Percentiles rank a stretch among this genome's conserved stretches.
These are phyloP conservation scores for Murraya paniculata DNA, from an alignment of 345 rosid species.

Conservation along the genomic window DNA sequence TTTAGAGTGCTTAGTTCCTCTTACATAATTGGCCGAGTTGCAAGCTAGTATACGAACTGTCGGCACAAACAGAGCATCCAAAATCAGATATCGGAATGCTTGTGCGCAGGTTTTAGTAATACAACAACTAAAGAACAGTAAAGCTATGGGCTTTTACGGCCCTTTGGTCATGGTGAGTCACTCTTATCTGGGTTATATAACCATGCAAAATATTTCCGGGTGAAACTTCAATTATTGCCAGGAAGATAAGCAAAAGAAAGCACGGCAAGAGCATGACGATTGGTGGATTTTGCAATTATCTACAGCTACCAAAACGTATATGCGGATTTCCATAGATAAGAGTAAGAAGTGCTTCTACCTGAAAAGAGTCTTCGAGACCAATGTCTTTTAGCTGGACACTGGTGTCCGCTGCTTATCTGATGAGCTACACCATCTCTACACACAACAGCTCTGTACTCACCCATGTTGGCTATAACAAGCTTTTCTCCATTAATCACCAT, in stretches of 20 bases:
- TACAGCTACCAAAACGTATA: background rate
- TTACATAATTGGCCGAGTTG: constrained; percentile 26
- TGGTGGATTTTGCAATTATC: background rate
- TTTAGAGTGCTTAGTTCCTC: constrained; percentile 17
- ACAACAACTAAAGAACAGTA: background rate
- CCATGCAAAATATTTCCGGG: too few species aligned
- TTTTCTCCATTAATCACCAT: constrained; percentile 66
- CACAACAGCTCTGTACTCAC: constrained; percentile 53
- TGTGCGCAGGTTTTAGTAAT: background rate
- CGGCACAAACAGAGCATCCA: background rate
- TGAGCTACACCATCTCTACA: constrained; percentile 66
- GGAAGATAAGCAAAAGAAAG: background rate
- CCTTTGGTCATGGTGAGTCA: background rate
- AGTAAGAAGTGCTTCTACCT: constrained; percentile 24
- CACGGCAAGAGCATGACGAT: too few species aligned
- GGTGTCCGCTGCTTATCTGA: constrained; percentile 37
- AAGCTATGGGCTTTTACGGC: background rate
- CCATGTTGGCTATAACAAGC: constrained; percentile 60
- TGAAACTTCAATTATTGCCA: background rate
- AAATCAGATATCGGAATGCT: background rate
- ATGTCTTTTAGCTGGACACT: constrained; percentile 27
- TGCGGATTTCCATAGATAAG: background rate
- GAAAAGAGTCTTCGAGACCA: constrained; percentile 50
- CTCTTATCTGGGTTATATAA: background rate
- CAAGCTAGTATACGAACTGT: constrained; percentile 31